phyloP scores from a whole-genome alignment of 805 yeast species.

The Allodekkera sacchari region DNA sequence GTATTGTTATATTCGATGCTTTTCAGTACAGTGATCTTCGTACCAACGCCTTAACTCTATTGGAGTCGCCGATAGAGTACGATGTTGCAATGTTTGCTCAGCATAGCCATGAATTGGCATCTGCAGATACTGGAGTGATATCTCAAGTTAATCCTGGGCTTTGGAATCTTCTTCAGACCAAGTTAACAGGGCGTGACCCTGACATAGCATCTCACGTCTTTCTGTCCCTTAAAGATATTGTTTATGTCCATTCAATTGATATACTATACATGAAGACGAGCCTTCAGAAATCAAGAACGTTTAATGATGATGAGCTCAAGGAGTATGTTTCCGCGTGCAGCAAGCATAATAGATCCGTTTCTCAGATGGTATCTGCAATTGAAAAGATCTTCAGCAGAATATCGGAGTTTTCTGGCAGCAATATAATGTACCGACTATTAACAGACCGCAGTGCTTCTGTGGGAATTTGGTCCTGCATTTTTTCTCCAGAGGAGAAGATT shows the following conservation, averaged over 20 bases:
- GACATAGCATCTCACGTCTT: constrained; percentile 12
- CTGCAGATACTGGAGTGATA: constrained; percentile 10
- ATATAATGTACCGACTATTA: constrained; percentile 27
- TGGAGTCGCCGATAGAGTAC: constrained; percentile 13
- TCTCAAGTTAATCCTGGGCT: constrained; percentile 15
- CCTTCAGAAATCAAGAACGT: constrained; percentile 1
- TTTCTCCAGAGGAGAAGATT: constrained; percentile 49
- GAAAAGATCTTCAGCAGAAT: constrained; percentile 18
- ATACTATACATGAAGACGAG: constrained; percentile 8
- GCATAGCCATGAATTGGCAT: constrained; percentile 11
- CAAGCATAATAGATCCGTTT: constrained; percentile 20
- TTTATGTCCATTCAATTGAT: constrained; percentile 15
- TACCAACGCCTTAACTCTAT: constrained; percentile 12
- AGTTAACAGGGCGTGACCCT: constrained; percentile 12
- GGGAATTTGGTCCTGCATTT: constrained; percentile 71
- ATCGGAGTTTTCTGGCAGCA: constrained; percentile 15
- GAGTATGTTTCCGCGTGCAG: constrained; percentile 17
- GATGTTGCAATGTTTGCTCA: constrained; percentile 20
- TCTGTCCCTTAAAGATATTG: constrained; percentile 10
- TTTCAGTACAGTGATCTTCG: constrained; percentile 6
- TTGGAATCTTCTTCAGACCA: constrained; percentile 18
- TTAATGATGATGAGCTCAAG: constrained; percentile 12
- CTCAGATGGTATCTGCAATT: constrained; percentile 10
- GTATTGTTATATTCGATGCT: constrained; percentile 25
- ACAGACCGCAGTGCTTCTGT: constrained; percentile 34